Conservation (phyloP, 2,329 filamentous ascomycete species). For the Calonectria hawksworthii region DNA sequence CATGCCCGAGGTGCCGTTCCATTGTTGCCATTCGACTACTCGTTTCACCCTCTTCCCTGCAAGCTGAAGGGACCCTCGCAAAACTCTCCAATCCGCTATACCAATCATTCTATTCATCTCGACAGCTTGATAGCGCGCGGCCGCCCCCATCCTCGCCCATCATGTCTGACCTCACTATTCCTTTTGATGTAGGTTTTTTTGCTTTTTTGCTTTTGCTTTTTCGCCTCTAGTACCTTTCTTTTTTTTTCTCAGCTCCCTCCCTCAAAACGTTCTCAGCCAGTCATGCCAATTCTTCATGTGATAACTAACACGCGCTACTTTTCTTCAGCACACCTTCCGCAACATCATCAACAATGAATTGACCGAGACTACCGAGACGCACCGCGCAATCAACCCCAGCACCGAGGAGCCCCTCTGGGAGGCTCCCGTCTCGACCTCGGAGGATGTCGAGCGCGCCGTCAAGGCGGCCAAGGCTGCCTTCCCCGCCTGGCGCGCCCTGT, state of each 20-base stretch:
- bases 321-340: constrained; percentile 3
- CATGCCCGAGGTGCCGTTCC: not conserved
- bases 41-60: not conserved
- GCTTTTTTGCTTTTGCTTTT: not conserved
- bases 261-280: not conserved
- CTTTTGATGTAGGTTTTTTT: not conserved
- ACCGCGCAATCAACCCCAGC: constrained; percentile 46
- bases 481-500: constrained; percentile 46
- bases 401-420: constrained; percentile 50
- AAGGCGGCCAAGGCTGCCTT: constrained; percentile 45
- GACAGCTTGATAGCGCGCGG: not conserved
- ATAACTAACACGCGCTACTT: not conserved
- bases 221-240: not conserved
- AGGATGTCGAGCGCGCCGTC: constrained; percentile 49
- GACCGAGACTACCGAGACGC: constrained; percentile 32
- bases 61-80: not conserved
- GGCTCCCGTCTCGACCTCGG: constrained; percentile 44
- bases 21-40: constrained; percentile 1
- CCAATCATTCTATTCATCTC: not conserved
- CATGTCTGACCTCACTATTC: not conserved
- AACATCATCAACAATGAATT: constrained; percentile 53
- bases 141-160: not conserved
- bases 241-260: not conserved
- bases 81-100: not conserved
- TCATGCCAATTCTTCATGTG: not conserved